Evolutionary conservation across 345 rosid species (phyloP), one percentile per base, ranked within the genome.

Genomic region (Anacardium occidentale): DNA sequence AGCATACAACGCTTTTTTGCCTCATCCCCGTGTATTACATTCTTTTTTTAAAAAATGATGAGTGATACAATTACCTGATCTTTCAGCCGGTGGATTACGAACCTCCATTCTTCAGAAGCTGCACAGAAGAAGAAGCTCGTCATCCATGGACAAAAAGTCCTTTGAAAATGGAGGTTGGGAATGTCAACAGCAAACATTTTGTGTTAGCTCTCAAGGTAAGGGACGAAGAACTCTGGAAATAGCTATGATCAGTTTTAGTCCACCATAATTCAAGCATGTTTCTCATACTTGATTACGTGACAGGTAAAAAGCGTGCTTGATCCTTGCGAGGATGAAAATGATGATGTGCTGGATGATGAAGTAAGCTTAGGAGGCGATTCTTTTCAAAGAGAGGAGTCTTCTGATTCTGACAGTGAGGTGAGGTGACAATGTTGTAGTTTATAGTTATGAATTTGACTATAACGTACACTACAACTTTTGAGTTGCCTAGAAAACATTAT

Each of bases 291-390:
- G 59, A 68, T 78, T 37, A 73, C 44, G 64, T 80, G 37, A 50
- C 84, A 95, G 98, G 98, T 93, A 57, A 91, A 95, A 85, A 95
- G 98, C 68, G 97, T 92, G 74, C 99, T 95, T 70, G 99, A 95
- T 81, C 99, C 98, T 51, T 95, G 98, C 75, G 94, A 88, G 83
- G 93, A 92, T 82, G 98, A 91, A 73, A 88, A 87, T 76, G 85
- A 82, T 78, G 92, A 86, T 70, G 84, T 86, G 82, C 85, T 89
- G 73, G 94, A 88, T 42, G 88, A 87, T 74, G 93, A 67, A 63
- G 89, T 81, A 79, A 86, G 86, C 85, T 74, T 88, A 61, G 90
- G 91, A 72, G 86, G 78, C 63, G 86, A 90, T 82, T 85, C 92
- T 80, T 81, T 74, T 24, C 83, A 81, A 73, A 82, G 77, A 69